A percentile compares a stretch with the other conserved stretches of the same genome.
Evolutionary conservation across 768 basidiomycete genomes (phyloP).

Genomic region (Polyporus arcularius): DNA sequence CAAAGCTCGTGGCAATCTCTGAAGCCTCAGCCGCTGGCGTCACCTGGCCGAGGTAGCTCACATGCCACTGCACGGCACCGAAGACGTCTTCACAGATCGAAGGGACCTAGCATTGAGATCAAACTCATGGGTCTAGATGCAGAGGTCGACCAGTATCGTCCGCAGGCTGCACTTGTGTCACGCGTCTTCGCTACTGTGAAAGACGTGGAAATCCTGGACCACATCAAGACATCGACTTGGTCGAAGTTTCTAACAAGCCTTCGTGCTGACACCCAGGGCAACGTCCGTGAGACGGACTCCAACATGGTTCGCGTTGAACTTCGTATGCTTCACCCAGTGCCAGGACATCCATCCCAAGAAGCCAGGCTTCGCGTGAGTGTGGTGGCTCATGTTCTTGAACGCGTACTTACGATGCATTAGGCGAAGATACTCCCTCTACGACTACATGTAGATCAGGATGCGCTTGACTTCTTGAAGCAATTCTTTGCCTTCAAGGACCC

Average conservation of each 20-base stretch:
- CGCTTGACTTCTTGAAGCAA: conserved; percentile 94
- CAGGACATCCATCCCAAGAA: conserved; percentile 70
- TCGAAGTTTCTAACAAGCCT: conserved; percentile 92
- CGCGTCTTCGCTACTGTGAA: conserved; percentile 66
- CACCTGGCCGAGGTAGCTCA: conserved; percentile 35
- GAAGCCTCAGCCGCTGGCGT: conserved; percentile 42
- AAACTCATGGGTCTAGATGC: conserved; percentile 62
- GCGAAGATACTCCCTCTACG: conserved; percentile 89
- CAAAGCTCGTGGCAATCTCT: conserved; percentile 93
- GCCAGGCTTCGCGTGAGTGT: conserved; percentile 72
- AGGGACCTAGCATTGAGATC: conserved; percentile 82
- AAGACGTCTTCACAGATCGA: conserved; percentile 66
- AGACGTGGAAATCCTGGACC: conserved; percentile 89
- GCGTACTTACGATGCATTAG: conserved; percentile 39
- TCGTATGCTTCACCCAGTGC: conserved; percentile 69
- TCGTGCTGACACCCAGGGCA: conserved; percentile 81
- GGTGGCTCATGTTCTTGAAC: not conserved
- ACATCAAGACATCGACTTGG: conserved; percentile 99
- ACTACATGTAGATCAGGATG: conserved; percentile 97
- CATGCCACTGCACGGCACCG: conserved; percentile 29
- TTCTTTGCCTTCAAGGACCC: conserved; percentile 89
- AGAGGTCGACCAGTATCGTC: conserved; percentile 66
- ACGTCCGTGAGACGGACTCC: conserved; percentile 87
- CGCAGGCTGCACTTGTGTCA: conserved; percentile 58
- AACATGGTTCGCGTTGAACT: conserved; percentile 93